Evolutionary conservation across 768 basidiomycete species (phyloP).

Genomic region (Tulasnella sp.): DNA sequence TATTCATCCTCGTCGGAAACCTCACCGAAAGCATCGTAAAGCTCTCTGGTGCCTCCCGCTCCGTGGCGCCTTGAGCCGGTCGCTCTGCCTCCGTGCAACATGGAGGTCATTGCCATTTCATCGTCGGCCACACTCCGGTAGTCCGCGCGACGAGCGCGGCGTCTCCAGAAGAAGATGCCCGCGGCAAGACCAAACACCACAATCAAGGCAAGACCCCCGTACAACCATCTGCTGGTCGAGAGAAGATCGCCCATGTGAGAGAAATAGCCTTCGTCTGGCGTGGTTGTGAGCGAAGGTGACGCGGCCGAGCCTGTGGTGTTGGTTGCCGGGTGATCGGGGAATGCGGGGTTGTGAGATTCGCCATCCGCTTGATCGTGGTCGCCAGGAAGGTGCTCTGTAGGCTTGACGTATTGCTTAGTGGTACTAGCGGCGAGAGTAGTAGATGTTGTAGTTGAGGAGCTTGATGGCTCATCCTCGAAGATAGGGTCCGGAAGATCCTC

Average conservation of each 20-base stretch:
- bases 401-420: slow-evolving; percentile 71
- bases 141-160: slow-evolving; percentile 47
- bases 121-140: slow-evolving; percentile 64
- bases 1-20: slow-evolving; percentile 69
- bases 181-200: slow-evolving; percentile 65
- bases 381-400: slow-evolving; percentile 81
- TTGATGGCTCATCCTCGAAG: slow-evolving; percentile 34
- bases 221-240: slow-evolving; percentile 82
- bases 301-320: slow-evolving; percentile 35
- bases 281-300: slow-evolving; percentile 48
- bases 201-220: slow-evolving; percentile 76
- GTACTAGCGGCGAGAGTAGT: slow-evolving; percentile 40
- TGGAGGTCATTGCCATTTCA: slow-evolving; percentile 71
- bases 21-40: slow-evolving; percentile 96
- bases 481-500: slow-evolving; percentile 21
- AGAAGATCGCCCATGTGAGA: slow-evolving; percentile 69
- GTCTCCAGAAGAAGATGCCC: slow-evolving; percentile 76
- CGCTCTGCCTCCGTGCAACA: slow-evolving; percentile 47
- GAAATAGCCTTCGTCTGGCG: slow-evolving; percentile 82
- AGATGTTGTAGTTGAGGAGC: slow-evolving; percentile 36
- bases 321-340: slow-evolving; percentile 45
- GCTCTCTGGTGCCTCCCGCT: slow-evolving; percentile 59
- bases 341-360: slow-evolving; percentile 74
- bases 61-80: slow-evolving; percentile 39
- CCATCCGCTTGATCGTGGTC: slow-evolving; percentile 78